These are phyloP conservation scores for Annulohypoxylon bovei DNA, from an alignment of 495 filamentous ascomycete genomes.

Conservation along the genomic window DNA sequence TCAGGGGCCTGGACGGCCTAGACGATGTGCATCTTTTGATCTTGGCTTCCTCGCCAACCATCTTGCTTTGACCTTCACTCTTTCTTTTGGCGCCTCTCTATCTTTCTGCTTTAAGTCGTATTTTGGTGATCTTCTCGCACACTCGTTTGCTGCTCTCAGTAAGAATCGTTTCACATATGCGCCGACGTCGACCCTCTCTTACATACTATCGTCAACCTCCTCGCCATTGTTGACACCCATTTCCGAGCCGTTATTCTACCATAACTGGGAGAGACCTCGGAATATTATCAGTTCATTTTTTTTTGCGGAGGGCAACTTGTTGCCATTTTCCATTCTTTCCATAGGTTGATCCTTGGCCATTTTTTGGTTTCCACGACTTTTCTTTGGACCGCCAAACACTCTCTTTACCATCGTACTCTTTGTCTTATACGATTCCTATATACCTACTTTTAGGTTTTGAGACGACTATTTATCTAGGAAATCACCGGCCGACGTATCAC, in stretches of 20 bases:
- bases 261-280: constrained; percentile 21
- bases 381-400: constrained; percentile 23
- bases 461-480: constrained; percentile 27
- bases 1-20: constrained; percentile 33
- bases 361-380: constrained; percentile 43
- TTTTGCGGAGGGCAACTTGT: constrained; percentile 38
- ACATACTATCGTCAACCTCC: constrained; percentile 40
- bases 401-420: constrained; percentile 20
- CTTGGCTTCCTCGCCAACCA: constrained; percentile 45
- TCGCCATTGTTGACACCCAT: constrained; percentile 25
- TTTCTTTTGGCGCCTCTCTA: constrained; percentile 31
- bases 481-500: constrained; percentile 3
- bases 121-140: constrained; percentile 30
- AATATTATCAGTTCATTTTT: constrained; percentile 15
- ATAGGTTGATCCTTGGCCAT: constrained; percentile 62
- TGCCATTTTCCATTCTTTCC: constrained; percentile 56
- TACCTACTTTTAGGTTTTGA: constrained; percentile 7
- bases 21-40: constrained; percentile 33
- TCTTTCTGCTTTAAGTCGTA: constrained; percentile 28
- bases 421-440: constrained; percentile 16
- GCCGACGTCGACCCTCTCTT: constrained; percentile 38
- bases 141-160: constrained; percentile 39
- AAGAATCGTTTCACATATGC: constrained; percentile 46
- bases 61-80: constrained; percentile 34
- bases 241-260: constrained; percentile 12